A percentile compares a stretch with the other conserved stretches of the same genome.
Conservation (phyloP, 352 stramenopile genomes). For the Pythium angustatum region DNA sequence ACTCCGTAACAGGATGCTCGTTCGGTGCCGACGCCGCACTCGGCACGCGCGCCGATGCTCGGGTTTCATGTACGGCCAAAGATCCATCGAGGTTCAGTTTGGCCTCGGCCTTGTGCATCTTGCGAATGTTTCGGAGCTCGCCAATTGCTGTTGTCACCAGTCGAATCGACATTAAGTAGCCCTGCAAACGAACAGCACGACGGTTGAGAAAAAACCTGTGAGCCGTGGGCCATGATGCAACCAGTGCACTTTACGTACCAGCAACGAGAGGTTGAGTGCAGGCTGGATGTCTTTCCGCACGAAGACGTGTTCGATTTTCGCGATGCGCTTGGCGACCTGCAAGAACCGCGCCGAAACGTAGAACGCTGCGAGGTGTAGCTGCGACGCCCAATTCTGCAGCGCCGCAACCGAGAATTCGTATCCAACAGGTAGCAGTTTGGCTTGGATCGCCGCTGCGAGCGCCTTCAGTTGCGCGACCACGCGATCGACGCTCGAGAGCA, state of each 20-base stretch:
- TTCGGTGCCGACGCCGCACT: constrained; percentile 17
- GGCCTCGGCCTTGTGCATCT: constrained; percentile 45
- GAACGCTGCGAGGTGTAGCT: constrained; percentile 71
- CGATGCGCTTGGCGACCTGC: constrained; percentile 64
- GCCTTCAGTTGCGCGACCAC: constrained; percentile 49
- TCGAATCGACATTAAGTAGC: constrained; percentile 79
- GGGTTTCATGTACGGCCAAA: neutral
- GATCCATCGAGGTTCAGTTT: constrained; percentile 41
- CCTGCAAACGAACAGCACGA: too few relatives aligned
- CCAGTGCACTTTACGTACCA: constrained; percentile 36
- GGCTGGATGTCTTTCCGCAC: constrained; percentile 60
- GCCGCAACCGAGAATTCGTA: constrained; percentile 60
- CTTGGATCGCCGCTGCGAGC: constrained; percentile 40
- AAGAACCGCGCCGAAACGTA: constrained; percentile 79
- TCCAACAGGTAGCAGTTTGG: constrained; percentile 45
- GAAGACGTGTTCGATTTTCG: constrained; percentile 78
- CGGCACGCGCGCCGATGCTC: constrained; percentile 33
- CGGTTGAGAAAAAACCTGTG: neutral
- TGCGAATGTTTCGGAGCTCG: constrained; percentile 53
- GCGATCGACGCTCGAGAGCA: constrained; percentile 39
- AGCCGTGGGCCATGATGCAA: neutral
- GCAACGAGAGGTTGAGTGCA: constrained; percentile 66
- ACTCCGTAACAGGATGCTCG: constrained; percentile 31
- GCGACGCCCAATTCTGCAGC: constrained; percentile 49
- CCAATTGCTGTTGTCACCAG: constrained; percentile 49